These are phyloP conservation scores for Miscanthus sacchariflorus DNA, from an alignment of 202 grass and related monocot genomes.

Conservation along the genomic window DNA sequence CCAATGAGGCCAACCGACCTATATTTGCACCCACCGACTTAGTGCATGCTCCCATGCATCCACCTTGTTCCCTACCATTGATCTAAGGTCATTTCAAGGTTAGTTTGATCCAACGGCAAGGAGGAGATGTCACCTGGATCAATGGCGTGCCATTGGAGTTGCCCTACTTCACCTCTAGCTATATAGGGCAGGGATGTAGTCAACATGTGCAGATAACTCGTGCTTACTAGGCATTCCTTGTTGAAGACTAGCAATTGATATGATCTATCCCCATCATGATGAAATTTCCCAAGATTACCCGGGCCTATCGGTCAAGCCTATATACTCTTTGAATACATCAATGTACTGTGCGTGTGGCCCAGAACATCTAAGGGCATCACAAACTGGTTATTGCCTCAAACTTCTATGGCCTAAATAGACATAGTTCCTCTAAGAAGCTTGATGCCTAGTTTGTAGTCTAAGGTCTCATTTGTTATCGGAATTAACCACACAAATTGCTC, in stretches of 20 bases:
- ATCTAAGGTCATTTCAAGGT: too few species aligned
- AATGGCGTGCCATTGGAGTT: too few species aligned
- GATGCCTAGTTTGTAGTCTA: too few species aligned
- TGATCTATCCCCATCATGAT: conserved; percentile 77
- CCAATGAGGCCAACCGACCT: too few species aligned
- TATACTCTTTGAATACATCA: background rate
- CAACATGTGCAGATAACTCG: background rate
- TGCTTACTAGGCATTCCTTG: conserved; percentile 54
- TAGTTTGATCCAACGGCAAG: too few species aligned
- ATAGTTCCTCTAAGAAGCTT: conserved; percentile 8
- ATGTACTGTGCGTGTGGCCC: conserved; percentile 49
- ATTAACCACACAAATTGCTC: background rate
- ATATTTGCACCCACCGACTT: too few species aligned
- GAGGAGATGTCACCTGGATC: too few species aligned
- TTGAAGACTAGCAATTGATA: conserved; percentile 83
- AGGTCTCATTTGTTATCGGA: background rate
- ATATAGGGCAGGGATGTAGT: too few species aligned
- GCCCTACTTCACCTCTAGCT: too few species aligned
- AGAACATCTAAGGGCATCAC: conserved; percentile 73
- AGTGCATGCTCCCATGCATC: too few species aligned
- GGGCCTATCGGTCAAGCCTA: conserved; percentile 40
- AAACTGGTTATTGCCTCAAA: conserved; percentile 31
- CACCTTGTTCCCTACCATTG: too few species aligned
- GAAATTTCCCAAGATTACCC: conserved; percentile 71
- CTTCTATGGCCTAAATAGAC: background rate